phyloP scores from a whole-genome alignment of 768 basidiomycete genomes.

The Hypsizygus marmoreus region DNA sequence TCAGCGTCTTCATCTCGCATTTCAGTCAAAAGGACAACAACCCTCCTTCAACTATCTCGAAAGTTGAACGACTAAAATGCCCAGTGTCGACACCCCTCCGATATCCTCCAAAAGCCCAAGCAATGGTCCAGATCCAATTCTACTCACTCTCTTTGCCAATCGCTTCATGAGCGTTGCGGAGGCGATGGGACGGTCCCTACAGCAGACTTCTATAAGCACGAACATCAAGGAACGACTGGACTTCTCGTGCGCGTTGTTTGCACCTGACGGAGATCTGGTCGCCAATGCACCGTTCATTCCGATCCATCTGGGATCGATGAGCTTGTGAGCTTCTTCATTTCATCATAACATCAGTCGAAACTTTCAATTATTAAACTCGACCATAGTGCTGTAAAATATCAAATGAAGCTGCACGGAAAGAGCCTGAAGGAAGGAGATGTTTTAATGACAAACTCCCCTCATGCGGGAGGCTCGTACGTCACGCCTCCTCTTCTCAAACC shows the following conservation, averaged over 20 bases:
- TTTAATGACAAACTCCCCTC: conserved; percentile 88
- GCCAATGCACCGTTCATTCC: conserved; percentile 94
- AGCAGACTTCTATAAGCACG: conserved; percentile 89
- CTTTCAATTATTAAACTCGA: not conserved
- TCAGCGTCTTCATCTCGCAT: not conserved
- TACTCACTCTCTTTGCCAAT: conserved; percentile 91
- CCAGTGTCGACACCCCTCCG: not conserved
- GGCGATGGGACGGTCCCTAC: conserved; percentile 90
- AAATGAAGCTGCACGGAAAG: conserved; percentile 76
- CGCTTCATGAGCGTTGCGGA: conserved; percentile 98
- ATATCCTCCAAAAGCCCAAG: conserved; percentile 16
- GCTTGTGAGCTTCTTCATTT: conserved; percentile 61
- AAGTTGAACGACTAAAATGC: conserved; percentile 6
- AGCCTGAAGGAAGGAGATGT: conserved; percentile 88
- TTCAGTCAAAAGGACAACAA: not conserved
- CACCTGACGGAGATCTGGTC: conserved; percentile 91
- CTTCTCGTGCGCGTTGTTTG: conserved; percentile 93
- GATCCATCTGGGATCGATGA: conserved; percentile 87
- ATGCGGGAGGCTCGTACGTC: conserved; percentile 84
- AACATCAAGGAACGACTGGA: conserved; percentile 97
- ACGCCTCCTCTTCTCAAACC: conserved; percentile 9
- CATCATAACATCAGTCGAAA: not conserved
- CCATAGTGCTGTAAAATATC: conserved; percentile 80
- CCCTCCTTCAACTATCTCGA: not conserved
- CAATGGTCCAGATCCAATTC: conserved; percentile 77